These are phyloP conservation scores for Oleoguttula mirabilis DNA, from an alignment of 495 filamentous ascomycete species.

Conservation along the genomic window DNA sequence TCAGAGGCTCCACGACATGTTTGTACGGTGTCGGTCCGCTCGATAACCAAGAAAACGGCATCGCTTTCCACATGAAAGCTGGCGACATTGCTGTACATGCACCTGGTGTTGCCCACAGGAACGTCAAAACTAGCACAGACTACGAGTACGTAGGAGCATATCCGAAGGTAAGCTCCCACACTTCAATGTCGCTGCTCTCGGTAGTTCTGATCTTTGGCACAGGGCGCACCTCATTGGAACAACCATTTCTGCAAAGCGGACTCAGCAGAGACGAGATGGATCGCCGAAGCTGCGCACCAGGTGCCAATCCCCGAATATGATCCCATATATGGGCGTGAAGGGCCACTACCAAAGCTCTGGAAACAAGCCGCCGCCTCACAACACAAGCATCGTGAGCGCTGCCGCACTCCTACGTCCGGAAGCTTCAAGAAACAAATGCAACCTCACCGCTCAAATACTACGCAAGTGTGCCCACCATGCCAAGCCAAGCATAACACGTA, in stretches of 20 bases:
- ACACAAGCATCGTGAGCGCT: too few species aligned
- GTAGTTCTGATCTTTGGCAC: not conserved
- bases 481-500: too few species aligned
- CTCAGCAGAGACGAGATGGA: conserved; percentile 19
- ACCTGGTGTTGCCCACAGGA: conserved; percentile 31
- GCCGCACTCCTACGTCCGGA: too few species aligned
- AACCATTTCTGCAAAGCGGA: conserved; percentile 26
- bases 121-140: conserved; percentile 24
- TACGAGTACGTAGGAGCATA: conserved; percentile 34
- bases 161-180: conserved; percentile 24
- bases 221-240: conserved; percentile 26
- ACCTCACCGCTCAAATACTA: too few species aligned
- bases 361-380: conserved; percentile 4
- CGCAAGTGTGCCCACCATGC: too few species aligned
- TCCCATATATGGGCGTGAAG: conserved; percentile 23
- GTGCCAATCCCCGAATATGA: conserved; percentile 25
- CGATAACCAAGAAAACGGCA: conserved; percentile 24
- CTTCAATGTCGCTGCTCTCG: not conserved
- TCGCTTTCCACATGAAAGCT: conserved; percentile 25
- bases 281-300: conserved; percentile 13
- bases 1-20: conserved; percentile 26
- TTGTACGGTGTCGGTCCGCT: conserved; percentile 29
- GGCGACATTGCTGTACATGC: conserved; percentile 32
- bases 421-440: too few species aligned
- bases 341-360: conserved; percentile 25